Evolutionary conservation across 345 rosid genomes (phyloP).

Genomic region (Rhodomyrtus tomentosa): DNA sequence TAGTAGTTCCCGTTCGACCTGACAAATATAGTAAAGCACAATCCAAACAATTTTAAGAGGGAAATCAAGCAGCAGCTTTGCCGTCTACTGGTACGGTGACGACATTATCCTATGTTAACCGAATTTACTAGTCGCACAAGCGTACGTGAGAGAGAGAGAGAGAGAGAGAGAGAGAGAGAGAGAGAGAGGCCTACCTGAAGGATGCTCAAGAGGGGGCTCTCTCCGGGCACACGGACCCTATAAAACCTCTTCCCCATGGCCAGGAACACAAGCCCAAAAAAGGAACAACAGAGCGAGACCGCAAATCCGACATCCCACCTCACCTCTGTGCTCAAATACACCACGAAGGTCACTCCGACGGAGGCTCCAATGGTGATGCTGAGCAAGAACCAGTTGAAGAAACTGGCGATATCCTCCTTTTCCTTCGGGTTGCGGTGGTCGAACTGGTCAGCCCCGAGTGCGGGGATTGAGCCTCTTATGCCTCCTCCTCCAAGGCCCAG

Average conservation of each 20-base stretch:
- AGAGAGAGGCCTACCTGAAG: conserved; percentile 1
- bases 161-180: background rate
- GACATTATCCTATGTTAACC: background rate
- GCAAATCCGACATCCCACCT: conserved; percentile 12
- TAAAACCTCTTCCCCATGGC: conserved; percentile 11
- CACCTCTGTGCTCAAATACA: conserved; percentile 7
- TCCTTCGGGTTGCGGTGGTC: conserved; percentile 9
- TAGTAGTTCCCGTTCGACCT: background rate
- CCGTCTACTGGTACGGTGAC: background rate
- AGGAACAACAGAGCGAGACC: conserved; percentile 8
- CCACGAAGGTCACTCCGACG: conserved; percentile 14
- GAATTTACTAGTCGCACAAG: background rate
- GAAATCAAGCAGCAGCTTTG: background rate
- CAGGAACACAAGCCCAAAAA: conserved; percentile 7
- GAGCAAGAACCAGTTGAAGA: conserved; percentile 21
- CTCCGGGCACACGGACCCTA: conserved; percentile 15
- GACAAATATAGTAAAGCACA: background rate
- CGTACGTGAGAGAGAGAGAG: background rate
- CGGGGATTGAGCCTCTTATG: conserved; percentile 13
- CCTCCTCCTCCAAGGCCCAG: conserved; percentile 20
- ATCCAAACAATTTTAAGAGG: background rate
- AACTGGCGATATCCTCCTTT: conserved; percentile 10
- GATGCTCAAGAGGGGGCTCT: conserved; percentile 15
- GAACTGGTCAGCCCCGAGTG: conserved; percentile 17
- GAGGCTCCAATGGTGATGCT: conserved; percentile 15